Evolutionary conservation across 495 filamentous ascomycete species (phyloP).

Genomic region (Cenococcum geophilum): DNA sequence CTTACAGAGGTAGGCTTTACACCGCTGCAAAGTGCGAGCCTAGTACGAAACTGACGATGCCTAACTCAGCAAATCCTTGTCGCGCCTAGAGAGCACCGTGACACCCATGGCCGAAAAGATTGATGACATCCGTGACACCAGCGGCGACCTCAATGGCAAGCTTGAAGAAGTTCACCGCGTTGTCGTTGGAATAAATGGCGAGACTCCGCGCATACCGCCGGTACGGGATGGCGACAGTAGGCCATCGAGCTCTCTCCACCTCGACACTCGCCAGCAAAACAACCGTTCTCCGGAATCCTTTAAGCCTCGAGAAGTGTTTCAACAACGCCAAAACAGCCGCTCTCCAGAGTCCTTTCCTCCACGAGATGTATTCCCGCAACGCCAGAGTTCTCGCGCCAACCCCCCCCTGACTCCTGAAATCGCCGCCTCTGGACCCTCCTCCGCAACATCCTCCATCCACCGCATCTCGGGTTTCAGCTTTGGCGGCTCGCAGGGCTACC

Average conservation of each 20-base stretch:
- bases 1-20: constrained; percentile 32
- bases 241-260: constrained; percentile 10
- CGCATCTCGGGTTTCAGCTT: constrained; percentile 25
- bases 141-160: constrained; percentile 32
- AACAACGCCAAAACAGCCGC: constrained; percentile 9
- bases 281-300: constrained; percentile 1
- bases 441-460: constrained; percentile 11
- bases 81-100: constrained; percentile 34
- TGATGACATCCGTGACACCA: constrained; percentile 33
- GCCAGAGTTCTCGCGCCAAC: constrained; percentile 4
- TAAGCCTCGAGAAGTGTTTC: constrained; percentile 13
- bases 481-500: constrained; percentile 6
- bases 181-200: constrained; percentile 30
- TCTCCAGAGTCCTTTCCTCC: constrained; percentile 6
- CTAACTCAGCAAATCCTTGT: constrained; percentile 31
- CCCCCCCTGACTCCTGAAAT: not conserved
- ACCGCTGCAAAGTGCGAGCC: not conserved
- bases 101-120: constrained; percentile 37
- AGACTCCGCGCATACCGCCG: constrained; percentile 5
- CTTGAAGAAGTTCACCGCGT: constrained; percentile 37
- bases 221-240: constrained; percentile 7
- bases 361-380: constrained; percentile 18
- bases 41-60: constrained; percentile 1
- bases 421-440: not conserved
- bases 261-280: constrained; percentile 12